Conservation (phyloP, 768 basidiomycete genomes). For the Amanita rubescens region DNA sequence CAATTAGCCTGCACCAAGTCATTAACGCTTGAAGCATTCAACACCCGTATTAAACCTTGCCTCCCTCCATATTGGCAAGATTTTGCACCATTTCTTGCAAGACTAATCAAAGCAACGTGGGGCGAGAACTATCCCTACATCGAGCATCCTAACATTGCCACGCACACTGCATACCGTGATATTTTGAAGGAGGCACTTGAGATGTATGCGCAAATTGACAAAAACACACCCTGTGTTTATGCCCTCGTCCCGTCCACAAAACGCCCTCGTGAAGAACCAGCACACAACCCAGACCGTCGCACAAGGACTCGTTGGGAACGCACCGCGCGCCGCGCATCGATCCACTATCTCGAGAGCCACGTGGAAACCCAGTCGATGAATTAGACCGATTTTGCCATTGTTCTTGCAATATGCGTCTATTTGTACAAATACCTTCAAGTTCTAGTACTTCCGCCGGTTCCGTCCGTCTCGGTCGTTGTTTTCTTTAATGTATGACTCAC, state of each 20-base stretch:
- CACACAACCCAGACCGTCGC: neutral
- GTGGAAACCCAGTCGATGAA: no score
- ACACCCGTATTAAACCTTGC: neutral
- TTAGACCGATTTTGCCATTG: no score
- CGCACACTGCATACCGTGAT: neutral
- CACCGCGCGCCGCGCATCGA: no score
- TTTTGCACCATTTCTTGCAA: neutral
- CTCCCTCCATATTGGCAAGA: constrained; percentile 1
- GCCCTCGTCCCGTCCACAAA: neutral
- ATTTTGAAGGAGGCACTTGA: constrained; percentile 1
- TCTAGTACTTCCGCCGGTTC: no score
- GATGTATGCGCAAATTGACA: neutral
- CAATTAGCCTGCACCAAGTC: neutral
- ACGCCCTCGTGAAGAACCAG: neutral
- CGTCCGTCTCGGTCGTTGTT: no score
- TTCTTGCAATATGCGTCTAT: no score
- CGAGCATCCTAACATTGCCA: neutral
- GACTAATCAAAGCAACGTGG: constrained; percentile 2
- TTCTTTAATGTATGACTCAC: no score
- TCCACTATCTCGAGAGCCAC: no score
- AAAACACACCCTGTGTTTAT: neutral
- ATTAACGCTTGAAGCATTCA: neutral
- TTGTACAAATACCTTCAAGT: no score
- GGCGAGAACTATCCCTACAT: neutral
- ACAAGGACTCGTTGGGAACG: neutral